phyloP scores from a whole-genome alignment of 352 stramenopile genomes.

The Globisporangium cystogenes region DNA sequence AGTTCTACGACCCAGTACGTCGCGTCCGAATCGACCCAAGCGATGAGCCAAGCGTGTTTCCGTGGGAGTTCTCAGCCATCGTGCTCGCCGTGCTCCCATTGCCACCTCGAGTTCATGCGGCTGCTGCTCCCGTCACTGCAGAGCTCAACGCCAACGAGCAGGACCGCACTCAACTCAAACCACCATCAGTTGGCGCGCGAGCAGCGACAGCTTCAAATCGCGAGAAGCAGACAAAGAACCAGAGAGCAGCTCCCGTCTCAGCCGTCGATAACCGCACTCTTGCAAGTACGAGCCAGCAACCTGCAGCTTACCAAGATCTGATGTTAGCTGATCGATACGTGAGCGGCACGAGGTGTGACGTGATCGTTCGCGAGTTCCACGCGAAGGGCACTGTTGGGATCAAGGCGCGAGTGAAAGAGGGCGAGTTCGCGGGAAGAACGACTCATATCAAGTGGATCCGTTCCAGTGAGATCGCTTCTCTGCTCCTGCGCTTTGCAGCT shows the following conservation, averaged over 20 bases:
- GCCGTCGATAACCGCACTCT: not conserved
- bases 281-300: not conserved
- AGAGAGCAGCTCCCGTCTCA: not conserved
- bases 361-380: slow-evolving; percentile 9
- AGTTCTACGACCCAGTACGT: slow-evolving; percentile 18
- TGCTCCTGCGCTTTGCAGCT: not conserved
- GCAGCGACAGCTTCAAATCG: too few species aligned
- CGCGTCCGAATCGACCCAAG: slow-evolving; percentile 5
- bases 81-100: slow-evolving; percentile 6
- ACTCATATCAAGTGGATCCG: slow-evolving; percentile 8
- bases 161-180: not conserved
- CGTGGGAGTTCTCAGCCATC: slow-evolving; percentile 7
- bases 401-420: slow-evolving; percentile 5
- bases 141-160: not conserved
- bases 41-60: slow-evolving; percentile 10
- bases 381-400: slow-evolving; percentile 3
- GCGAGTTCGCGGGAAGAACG: not conserved
- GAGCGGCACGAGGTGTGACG: not conserved
- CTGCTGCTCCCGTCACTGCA: not conserved
- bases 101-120: not conserved
- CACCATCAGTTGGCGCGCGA: not conserved
- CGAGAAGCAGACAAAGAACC: not conserved
- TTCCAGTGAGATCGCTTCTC: not conserved
- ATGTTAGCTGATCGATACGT: not conserved
- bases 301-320: slow-evolving; percentile 4